A percentile compares a stretch with the other conserved stretches of the same genome.
phyloP scores from a whole-genome alignment of 495 filamentous ascomycete species.

The Neurospora sp. region DNA sequence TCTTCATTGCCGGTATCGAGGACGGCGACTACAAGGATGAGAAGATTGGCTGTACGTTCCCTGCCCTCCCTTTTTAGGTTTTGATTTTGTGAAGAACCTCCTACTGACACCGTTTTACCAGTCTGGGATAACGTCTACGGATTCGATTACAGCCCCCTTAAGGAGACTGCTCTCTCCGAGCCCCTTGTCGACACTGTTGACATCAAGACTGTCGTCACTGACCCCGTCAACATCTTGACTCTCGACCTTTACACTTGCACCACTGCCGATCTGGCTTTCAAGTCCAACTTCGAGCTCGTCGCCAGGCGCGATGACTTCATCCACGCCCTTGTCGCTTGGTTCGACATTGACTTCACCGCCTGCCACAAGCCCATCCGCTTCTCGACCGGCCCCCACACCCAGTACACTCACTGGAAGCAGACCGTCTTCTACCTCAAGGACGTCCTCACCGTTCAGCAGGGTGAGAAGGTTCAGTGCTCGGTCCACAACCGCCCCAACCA shows the following conservation, averaged over 20 bases:
- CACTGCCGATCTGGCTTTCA: slow-evolving; percentile 56
- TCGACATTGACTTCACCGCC: slow-evolving; percentile 95
- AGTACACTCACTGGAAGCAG: slow-evolving; percentile 94
- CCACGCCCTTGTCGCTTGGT: slow-evolving; percentile 94
- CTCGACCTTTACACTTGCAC: slow-evolving; percentile 65
- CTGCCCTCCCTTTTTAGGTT: background rate
- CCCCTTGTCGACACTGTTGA: slow-evolving; percentile 64
- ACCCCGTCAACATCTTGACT: slow-evolving; percentile 55
- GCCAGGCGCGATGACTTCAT: slow-evolving; percentile 79
- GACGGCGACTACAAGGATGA: slow-evolving; percentile 76
- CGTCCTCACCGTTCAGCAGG: slow-evolving; percentile 71
- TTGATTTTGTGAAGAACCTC: background rate
- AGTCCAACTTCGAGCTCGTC: slow-evolving; percentile 52
- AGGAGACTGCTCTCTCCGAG: slow-evolving; percentile 60
- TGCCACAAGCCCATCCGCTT: slow-evolving; percentile 83
- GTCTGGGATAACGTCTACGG: slow-evolving; percentile 81
- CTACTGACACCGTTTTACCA: slow-evolving; percentile 22
- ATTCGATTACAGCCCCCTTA: slow-evolving; percentile 64
- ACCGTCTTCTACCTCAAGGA: slow-evolving; percentile 85
- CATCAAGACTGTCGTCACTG: slow-evolving; percentile 65
- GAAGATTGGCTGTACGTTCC: slow-evolving; percentile 51
- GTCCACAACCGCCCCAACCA: slow-evolving; percentile 81
- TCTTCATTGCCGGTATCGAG: slow-evolving; percentile 75
- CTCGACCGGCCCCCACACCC: slow-evolving; percentile 80
- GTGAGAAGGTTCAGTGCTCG: slow-evolving; percentile 59